A percentile compares a stretch with the other conserved stretches of the same genome.
Conservation (phyloP, 2,329 filamentous ascomycete species). For the Pseudogymnoascus sp. region DNA sequence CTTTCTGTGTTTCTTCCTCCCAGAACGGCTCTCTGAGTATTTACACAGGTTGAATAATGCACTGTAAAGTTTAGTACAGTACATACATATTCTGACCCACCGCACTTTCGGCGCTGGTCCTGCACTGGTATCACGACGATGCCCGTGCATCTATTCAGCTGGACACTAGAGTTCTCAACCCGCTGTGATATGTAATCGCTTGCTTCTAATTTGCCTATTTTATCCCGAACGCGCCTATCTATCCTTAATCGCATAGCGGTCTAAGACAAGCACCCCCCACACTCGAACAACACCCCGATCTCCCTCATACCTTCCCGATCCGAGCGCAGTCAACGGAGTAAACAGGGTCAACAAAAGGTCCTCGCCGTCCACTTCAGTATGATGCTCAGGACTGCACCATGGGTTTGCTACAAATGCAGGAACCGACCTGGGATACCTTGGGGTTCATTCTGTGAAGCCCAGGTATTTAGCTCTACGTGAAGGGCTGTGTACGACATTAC, state of each 20-base stretch:
- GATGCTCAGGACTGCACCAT: neutral
- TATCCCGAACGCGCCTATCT: neutral
- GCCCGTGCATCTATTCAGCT: neutral
- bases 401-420: neutral
- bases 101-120: neutral
- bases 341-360: neutral
- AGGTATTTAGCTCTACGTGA: neutral
- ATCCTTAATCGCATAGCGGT: neutral
- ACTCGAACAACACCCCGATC: neutral
- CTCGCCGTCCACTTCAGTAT: neutral
- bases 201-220: neutral
- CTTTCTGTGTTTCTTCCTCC: neutral
- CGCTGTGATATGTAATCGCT: neutral
- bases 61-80: neutral
- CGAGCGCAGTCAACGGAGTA: neutral
- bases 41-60: neutral
- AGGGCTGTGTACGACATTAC: neutral
- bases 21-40: neutral
- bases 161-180: neutral
- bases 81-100: neutral
- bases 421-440: neutral
- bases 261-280: neutral
- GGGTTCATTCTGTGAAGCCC: neutral
- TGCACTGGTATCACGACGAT: neutral
- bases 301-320: conserved; percentile 1